A percentile compares a stretch with the other conserved stretches of the same genome.
Conservation (phyloP, 192 early-diverging fungal genomes). For the Coemansia sp. region DNA sequence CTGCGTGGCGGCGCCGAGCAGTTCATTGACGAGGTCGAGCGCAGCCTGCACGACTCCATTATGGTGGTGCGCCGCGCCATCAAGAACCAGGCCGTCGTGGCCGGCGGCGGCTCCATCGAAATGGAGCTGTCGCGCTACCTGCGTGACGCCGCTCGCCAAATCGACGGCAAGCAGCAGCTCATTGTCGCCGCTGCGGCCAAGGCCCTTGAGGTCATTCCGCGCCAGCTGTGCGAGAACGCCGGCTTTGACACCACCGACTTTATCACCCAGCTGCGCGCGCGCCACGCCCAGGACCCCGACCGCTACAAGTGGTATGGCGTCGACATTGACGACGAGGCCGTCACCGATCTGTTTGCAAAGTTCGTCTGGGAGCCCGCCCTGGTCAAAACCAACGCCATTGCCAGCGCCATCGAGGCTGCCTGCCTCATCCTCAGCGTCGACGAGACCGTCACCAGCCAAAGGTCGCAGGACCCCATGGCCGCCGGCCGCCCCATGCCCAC, state of each 20-base stretch:
- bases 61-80: conserved; percentile 98
- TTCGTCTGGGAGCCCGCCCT: conserved; percentile 99
- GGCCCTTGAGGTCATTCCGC: conserved; percentile 95
- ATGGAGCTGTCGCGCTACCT: conserved; percentile 97
- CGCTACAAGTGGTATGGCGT: conserved; percentile 86
- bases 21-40: conserved; percentile 98
- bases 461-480: conserved; percentile 64
- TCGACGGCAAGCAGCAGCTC: conserved; percentile 98
- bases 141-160: conserved; percentile 83
- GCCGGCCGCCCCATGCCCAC: conserved; percentile 51
- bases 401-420: conserved; percentile 91
- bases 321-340: conserved; percentile 81
- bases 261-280: conserved; percentile 91
- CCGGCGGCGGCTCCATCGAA: conserved; percentile 96
- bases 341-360: conserved; percentile 82
- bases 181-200: conserved; percentile 91
- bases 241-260: conserved; percentile 98
- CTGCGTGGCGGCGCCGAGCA: conserved; percentile 98
- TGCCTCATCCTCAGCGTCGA: conserved; percentile 94
- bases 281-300: conserved; percentile 59
- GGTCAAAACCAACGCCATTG: conserved; percentile 95
- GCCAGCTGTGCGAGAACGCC: conserved; percentile 97
- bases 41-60: conserved; percentile 97
- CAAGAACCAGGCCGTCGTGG: conserved; percentile 94
- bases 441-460: conserved; percentile 93